Evolutionary conservation across 306 rosid genomes (phyloP), one percentile per base, ranked within the genome.

Genomic region (Pyrus betulifolia): DNA sequence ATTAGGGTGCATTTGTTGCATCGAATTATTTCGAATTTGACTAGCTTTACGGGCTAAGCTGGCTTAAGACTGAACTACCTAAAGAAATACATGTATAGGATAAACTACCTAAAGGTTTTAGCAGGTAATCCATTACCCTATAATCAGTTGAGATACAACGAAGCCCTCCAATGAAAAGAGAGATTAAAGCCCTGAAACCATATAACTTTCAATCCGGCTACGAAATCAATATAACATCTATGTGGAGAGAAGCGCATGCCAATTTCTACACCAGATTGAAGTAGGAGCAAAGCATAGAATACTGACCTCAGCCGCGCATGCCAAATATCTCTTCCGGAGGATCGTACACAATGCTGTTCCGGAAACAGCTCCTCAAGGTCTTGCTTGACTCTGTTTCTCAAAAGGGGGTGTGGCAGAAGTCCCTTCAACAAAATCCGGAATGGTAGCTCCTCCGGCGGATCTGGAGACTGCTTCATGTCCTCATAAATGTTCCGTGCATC

Each of bases 361-460:
- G 97, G 97, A 85, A 95, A 95, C 82, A 95, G 74, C 90, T 92
- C 99, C 83, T 95, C 97, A 38, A 95, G 92, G 78, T 95, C 97
- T 80, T 90, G 99, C 87, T 95, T 92, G 76, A 92, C 99, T 82
- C 85, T 85, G 85, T 92, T 95, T 85, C 99, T 88, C 85, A 95
- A 81, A 82, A 95, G 97, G 75, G 99, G 97, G 72, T 86, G 93
- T 5, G 97, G 97, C 46, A 92, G 78, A 55, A 95, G 97, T 17
- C 98, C 98, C 81, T 95, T 95, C 76, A 95, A 78, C 87, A 95
- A 87, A 83, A 92, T 92, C 84, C 96, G 87, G 82, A 92, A 95
- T 0, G 98, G 97, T 82, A 89, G 79, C 85, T 90, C 93, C 38
- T 95, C 97, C 1, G 97, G 97, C 38, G 97, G 99, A 62, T 95